These are phyloP conservation scores for Rhizoctonia solani DNA, from an alignment of 1,284 basidiomycete genomes.

Conservation along the genomic window DNA sequence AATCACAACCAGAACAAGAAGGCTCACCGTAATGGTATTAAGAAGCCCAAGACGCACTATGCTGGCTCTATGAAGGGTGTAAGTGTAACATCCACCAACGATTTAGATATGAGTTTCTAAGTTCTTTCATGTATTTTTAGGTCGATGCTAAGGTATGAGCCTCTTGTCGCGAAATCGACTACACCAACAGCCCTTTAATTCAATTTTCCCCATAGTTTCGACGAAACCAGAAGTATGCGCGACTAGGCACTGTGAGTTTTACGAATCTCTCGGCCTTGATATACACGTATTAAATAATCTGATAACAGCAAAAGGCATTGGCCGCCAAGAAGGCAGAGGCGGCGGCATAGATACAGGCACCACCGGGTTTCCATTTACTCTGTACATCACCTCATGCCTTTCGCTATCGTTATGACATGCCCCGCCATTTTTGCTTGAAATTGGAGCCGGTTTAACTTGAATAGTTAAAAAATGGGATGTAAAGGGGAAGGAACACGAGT, in stretches of 20 bases:
- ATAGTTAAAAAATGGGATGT: too few species aligned
- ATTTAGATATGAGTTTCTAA: not conserved
- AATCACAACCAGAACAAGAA: constrained; percentile 86
- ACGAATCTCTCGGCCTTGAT: not conserved
- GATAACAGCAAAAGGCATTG: constrained; percentile 23
- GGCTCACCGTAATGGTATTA: constrained; percentile 98
- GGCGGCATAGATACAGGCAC: not conserved
- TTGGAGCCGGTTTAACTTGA: not conserved
- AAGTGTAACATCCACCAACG: constrained; percentile 47
- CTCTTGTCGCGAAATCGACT: not conserved
- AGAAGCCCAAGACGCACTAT: constrained; percentile 73
- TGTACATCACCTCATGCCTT: constrained; percentile 27
- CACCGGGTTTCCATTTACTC: constrained; percentile 6
- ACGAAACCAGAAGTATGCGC: constrained; percentile 39
- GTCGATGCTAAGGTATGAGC: constrained; percentile 77
- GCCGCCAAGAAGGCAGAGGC: constrained; percentile 19
- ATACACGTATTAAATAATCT: not conserved
- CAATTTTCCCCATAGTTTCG: constrained; percentile 32
- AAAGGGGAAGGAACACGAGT: too few species aligned
- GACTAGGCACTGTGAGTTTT: constrained; percentile 38
- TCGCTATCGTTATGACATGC: constrained; percentile 32
- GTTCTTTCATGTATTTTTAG: constrained; percentile 48
- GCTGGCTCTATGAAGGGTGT: constrained; percentile 92
- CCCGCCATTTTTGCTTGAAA: constrained; percentile 4
- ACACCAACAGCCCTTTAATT: not conserved